A percentile compares a stretch with the other conserved stretches of the same genome.
phyloP scores from a whole-genome alignment of 2,329 filamentous ascomycete species.

The Alternaria sp. region DNA sequence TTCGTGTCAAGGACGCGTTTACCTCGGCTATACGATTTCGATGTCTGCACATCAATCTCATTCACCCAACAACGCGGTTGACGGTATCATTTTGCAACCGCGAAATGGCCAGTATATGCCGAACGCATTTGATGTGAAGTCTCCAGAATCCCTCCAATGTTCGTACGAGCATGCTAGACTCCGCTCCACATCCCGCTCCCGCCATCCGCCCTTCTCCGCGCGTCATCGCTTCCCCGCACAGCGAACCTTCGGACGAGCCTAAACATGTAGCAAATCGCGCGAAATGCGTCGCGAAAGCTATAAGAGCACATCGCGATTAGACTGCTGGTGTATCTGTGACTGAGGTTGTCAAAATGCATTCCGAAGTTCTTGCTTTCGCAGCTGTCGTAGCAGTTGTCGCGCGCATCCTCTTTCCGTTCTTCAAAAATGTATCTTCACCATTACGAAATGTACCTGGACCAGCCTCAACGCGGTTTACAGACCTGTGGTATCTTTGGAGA shows the following conservation, averaged over 20 bases:
- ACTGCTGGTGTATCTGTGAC: neutral
- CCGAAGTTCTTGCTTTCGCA: neutral
- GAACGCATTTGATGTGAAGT: neutral
- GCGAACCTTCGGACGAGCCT: neutral
- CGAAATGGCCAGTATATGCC: neutral
- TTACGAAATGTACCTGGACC: conserved; percentile 16
- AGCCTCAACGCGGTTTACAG: conserved; percentile 12
- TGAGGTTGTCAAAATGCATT: conserved; percentile 3
- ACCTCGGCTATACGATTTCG: neutral
- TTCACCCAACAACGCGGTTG: neutral
- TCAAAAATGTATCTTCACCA: conserved; percentile 9
- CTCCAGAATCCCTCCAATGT: neutral
- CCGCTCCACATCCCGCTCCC: neutral
- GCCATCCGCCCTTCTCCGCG: neutral
- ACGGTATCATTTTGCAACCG: neutral
- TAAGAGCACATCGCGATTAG: neutral
- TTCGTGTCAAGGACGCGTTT: neutral
- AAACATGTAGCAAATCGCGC: neutral
- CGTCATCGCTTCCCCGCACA: conserved; percentile 5
- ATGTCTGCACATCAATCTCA: neutral
- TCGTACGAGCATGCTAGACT: neutral
- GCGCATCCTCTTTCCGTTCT: conserved; percentile 7
- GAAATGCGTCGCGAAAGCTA: neutral
- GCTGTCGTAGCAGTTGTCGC: conserved; percentile 5
- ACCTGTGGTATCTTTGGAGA: conserved; percentile 20